Conservation (phyloP, 805 yeast species). For the Lachancea meyersii region DNA sequence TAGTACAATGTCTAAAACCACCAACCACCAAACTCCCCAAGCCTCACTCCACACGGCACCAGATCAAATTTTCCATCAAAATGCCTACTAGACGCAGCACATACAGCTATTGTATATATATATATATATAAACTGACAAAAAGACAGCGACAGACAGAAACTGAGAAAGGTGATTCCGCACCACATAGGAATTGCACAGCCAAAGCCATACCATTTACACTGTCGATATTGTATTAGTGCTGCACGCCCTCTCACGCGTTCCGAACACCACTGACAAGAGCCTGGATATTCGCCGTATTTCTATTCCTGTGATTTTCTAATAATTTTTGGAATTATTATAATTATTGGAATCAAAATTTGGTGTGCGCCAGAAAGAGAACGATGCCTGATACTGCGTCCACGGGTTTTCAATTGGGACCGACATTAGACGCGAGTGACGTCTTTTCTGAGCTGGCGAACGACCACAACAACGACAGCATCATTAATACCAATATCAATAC, state of each 20-base stretch:
- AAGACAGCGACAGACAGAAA: constrained; percentile 1
- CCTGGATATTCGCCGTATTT: neutral
- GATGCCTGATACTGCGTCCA: constrained; percentile 6
- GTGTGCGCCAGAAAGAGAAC: neutral
- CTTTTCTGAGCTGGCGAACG: neutral
- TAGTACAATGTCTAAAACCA: too few species aligned
- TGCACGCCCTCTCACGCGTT: neutral
- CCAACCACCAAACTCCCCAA: too few species aligned
- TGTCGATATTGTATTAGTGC: too few species aligned
- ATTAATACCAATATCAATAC: neutral
- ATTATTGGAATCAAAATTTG: neutral
- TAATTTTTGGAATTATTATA: neutral
- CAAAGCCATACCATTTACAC: neutral
- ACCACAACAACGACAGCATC: neutral
- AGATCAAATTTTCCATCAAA: neutral
- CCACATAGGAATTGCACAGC: neutral
- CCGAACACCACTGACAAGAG: neutral
- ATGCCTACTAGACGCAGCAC: neutral
- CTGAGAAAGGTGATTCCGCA: neutral
- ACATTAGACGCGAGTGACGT: neutral
- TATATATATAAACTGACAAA: too few species aligned
- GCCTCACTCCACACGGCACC: neutral
- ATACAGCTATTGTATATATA: neutral
- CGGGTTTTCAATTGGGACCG: constrained; percentile 5
- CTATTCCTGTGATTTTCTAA: neutral